Base-by-base conservation (phyloP, 306 rosid genomes). In the Sechiopsis laciniata region DNA sequence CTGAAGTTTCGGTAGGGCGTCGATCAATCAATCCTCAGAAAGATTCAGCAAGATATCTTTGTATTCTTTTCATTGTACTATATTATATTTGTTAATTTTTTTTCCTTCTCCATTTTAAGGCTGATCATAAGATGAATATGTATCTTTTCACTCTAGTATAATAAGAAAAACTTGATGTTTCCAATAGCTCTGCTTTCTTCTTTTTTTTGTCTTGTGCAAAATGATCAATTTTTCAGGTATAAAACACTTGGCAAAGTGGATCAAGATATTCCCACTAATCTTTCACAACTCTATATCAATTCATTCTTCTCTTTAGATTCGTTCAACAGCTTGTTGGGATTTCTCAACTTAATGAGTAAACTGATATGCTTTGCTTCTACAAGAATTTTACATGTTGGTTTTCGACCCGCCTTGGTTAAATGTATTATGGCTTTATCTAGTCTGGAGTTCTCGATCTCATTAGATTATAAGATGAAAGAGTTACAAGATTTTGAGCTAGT, bases 11-110 rank as follows among this genome's bases (percentile, higher is more conserved):
- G 21, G 6, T 21, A 48, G 16, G 73, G 57, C 6, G 35, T 16
- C 54, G 35, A 19, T 66, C 19, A 55, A 42, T 42, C 48, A 2
- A 37, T 37, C 45, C 2, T 37, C 45, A 37, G 45, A 37, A 2
- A 37, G 75, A 73, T 76, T 26, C 71, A 82, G 81, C 55, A 71
- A 64, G 57, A 57, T 65, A 76, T 52, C 51, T 54, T 57, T 80
- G 84, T 76, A 61, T 81, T 86, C 79, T 62, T 84, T 83, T 19
- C 66, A 73, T 73, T 73, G 76, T 55, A 79, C 81, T 79, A 87
- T 89, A 82, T 83, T 84, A 86, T 89, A 82, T 84, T 86, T 83
- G 81, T 87, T 85, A 67, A 84, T 85, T 85, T 79, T 62, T 59
- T 79, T 61, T 52, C 13, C 77, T 64, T 63, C n/a, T n/a, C n/a